Evolutionary conservation across 805 yeast species (phyloP).

Genomic region (Lipomyces starkeyi): DNA sequence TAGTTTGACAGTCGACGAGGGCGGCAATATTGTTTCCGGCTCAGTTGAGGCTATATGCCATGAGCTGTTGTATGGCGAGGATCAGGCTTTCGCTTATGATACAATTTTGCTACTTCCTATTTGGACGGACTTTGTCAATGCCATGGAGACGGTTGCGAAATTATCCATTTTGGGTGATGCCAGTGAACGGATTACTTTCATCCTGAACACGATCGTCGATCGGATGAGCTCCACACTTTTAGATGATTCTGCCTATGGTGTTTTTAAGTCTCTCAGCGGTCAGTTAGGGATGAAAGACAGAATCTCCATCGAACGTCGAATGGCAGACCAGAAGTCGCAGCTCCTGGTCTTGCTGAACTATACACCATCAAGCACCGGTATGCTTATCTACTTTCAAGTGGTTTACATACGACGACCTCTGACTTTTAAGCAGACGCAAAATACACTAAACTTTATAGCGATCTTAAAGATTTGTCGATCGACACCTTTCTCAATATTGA

Average conservation of each 20-base stretch:
- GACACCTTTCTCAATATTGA: conserved; percentile 62
- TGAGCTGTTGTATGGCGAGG: conserved; percentile 64
- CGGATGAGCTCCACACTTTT: conserved; percentile 26
- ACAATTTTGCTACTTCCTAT: conserved; percentile 62
- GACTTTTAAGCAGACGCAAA: background rate
- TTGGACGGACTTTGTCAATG: conserved; percentile 54
- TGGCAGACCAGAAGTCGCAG: conserved; percentile 11
- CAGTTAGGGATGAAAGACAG: background rate
- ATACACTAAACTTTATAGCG: background rate
- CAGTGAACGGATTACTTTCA: conserved; percentile 15
- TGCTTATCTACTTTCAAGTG: background rate
- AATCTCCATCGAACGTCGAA: conserved; percentile 4
- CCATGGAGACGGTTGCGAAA: conserved; percentile 54
- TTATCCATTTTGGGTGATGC: conserved; percentile 42
- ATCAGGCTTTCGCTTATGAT: conserved; percentile 50
- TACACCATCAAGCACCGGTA: background rate
- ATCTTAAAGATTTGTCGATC: conserved; percentile 39
- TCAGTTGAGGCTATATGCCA: conserved; percentile 78
- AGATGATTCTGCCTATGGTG: conserved; percentile 14
- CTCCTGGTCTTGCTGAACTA: conserved; percentile 14
- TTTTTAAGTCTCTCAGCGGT: conserved; percentile 11
- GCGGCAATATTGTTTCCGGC: conserved; percentile 58
- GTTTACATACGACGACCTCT: background rate
- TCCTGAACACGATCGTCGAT: conserved; percentile 14
- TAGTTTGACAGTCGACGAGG: conserved; percentile 57